Conservation (phyloP, 768 basidiomycete species). For the Lactarius hengduanensis region DNA sequence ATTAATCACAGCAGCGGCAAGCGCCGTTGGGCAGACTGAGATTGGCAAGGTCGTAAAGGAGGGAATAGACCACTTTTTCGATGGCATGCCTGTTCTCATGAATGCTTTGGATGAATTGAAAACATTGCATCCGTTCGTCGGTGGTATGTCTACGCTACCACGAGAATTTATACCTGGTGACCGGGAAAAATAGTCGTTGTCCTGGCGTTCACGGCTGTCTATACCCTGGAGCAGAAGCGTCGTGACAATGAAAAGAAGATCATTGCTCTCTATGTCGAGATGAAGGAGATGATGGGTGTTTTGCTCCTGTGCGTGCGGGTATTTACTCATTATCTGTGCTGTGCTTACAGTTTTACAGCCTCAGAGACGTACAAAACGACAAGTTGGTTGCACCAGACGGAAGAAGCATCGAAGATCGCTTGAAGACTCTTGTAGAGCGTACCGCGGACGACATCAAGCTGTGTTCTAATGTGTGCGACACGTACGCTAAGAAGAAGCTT, state of each 20-base stretch:
- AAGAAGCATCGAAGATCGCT: constrained; percentile 36
- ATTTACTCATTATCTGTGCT: neutral
- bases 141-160: constrained; percentile 25
- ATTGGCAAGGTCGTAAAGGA: constrained; percentile 24
- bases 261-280: constrained; percentile 45
- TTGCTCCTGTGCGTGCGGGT: constrained; percentile 14
- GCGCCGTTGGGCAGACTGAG: constrained; percentile 8
- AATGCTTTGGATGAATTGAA: constrained; percentile 34
- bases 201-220: constrained; percentile 48
- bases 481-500: constrained; percentile 35
- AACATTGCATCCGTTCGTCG: constrained; percentile 33
- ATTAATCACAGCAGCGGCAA: constrained; percentile 1
- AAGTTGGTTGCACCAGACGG: constrained; percentile 32
- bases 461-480: constrained; percentile 38
- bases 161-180: neutral
- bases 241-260: constrained; percentile 53
- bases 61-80: constrained; percentile 30
- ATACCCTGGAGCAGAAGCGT: constrained; percentile 47
- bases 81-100: constrained; percentile 33
- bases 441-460: constrained; percentile 36
- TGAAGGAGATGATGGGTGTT: constrained; percentile 48
- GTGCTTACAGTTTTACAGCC: constrained; percentile 28
- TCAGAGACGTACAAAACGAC: constrained; percentile 36
- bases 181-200: constrained; percentile 40
- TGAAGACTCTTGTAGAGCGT: constrained; percentile 34